Base-by-base conservation (phyloP, 371 early-diverging fungal genomes). In the Mortierella sp. region DNA sequence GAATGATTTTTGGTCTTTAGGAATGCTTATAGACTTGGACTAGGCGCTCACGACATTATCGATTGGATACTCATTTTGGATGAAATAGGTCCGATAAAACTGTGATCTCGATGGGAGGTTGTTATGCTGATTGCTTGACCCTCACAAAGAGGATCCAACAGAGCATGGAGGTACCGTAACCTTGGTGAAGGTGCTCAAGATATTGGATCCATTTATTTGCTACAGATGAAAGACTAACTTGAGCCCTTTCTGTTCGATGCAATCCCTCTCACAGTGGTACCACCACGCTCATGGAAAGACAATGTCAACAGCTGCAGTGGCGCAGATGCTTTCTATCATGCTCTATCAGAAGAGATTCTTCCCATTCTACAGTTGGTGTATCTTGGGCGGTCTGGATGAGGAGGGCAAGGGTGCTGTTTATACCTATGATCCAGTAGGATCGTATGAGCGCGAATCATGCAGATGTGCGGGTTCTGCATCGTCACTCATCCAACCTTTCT, bases 381-480 rank as follows among this genome's bases (percentile, higher is more conserved):
- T 94, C 43, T 72, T 99, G 57, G 96, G 96, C 15, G 99, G 99
- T 57, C 83, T 99, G 33, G 98, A 98, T 77, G 90, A 92, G 47
- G 86, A 97, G 36, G 98, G 98, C 38, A 91, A 90, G 62, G 99
- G 99, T 16, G 92, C 91, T 19, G 93, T 99, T 4, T 99, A 92
- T 85, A 89, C 91, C 70, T 99, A 95, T 83, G 99, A 99, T 86
- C 96, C 98, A 28, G 93, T 99, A 43, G 99, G 99, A 47, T 96
- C 94, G 45, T 97, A 92, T 84, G 97, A 98, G 74, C 87, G 95
- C 63, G 93, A 93, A 50, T 77, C 77, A 21, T 95, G 92, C 89
- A 89, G 90, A 72, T 95, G 96, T 41, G 92, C 88, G 82, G 99
- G 99, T 10, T 96, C 97, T 55, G 98, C 96, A 32, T 88, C 95